Conservation (phyloP, 306 rosid species). For the Morella rubra region DNA sequence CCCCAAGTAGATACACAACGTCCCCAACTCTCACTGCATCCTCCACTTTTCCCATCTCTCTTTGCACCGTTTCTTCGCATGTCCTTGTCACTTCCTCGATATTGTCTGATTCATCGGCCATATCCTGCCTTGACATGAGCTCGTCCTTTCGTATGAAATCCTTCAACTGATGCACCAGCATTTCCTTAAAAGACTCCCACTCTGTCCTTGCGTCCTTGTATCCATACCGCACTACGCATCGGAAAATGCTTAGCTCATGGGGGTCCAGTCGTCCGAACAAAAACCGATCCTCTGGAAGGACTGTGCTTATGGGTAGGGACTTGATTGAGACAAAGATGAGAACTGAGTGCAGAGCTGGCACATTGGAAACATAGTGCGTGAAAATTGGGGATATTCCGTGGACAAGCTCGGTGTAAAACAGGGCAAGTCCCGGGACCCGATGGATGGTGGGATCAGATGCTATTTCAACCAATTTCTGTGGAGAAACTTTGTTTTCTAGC, state of each 20-base stretch:
- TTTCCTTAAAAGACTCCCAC: conserved; percentile 51
- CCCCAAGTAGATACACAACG: conserved; percentile 65
- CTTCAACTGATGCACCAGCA: conserved; percentile 49
- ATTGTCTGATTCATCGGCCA: background rate
- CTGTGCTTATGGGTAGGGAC: conserved; percentile 67
- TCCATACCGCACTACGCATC: conserved; percentile 67
- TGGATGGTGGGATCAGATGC: conserved; percentile 3
- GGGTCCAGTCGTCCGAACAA: conserved; percentile 58
- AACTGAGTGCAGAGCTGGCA: conserved; percentile 66
- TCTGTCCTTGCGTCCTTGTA: conserved; percentile 58
- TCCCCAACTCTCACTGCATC: conserved; percentile 42
- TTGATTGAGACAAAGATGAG: conserved; percentile 65
- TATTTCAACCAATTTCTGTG: conserved; percentile 39
- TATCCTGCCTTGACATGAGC: no score
- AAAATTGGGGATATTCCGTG: conserved; percentile 76
- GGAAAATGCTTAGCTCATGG: conserved; percentile 43
- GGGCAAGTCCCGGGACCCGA: conserved; percentile 19
- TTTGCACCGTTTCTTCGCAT: background rate
- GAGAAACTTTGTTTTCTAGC: conserved; percentile 53
- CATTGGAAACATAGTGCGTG: conserved; percentile 55
- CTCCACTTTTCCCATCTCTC: conserved; percentile 43
- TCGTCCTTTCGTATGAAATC: conserved; percentile 27
- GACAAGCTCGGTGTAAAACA: no score
- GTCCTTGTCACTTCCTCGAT: background rate
- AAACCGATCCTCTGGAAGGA: conserved; percentile 55